Evolutionary conservation across 768 basidiomycete species (phyloP), one percentile per base, ranked within the genome.

Genomic region (Boletellus emodensis): DNA sequence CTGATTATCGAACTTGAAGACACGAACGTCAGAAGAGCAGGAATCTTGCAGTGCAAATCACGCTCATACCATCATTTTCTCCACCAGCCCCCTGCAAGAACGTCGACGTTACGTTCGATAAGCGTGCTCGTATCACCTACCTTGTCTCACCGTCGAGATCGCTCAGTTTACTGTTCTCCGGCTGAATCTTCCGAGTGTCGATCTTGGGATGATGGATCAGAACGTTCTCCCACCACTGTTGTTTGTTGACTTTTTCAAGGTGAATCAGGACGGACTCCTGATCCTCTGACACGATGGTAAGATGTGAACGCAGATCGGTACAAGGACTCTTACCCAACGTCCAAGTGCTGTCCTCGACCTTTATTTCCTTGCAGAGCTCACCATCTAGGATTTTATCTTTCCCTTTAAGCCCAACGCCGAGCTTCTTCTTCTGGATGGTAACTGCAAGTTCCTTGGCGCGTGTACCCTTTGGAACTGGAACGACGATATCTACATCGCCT

Each of bases 161-260:
- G 65, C 93, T 89, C 46, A 99, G 76, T 66, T 96, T 95, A 65
- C 94, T 94, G 66, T 97, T 94, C 61, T 86, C 83, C 2, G 96
- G 96, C 61, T 87, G 85, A 58, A 99, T 97, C 74, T 96, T 98
- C 48, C 78, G 87, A 10, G 94, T 96, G 63, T 98, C 90, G 75
- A 98, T 86, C 76, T 94, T 97, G 13, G 96, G 93, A 63, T 96
- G 93, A 61, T 95, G 90, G 2, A 87, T 87, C 44, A 98, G 73
- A 56, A 98, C 87, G 66, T 97, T 94, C 67, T 93, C 90, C 96
- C 96, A 99, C 96, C 96, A 98, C 51, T 89, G 82, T 67, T 89
- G 82, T 55, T 88, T 74, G 69, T 94, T 90, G 46, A 90, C 58
- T 68, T 95, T 94, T 69, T 94, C 90, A 38, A 94, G 78, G 61